Evolutionary conservation across 192 early-diverging fungal genomes (phyloP).

Genomic region (Rhizophlyctis rosea): DNA sequence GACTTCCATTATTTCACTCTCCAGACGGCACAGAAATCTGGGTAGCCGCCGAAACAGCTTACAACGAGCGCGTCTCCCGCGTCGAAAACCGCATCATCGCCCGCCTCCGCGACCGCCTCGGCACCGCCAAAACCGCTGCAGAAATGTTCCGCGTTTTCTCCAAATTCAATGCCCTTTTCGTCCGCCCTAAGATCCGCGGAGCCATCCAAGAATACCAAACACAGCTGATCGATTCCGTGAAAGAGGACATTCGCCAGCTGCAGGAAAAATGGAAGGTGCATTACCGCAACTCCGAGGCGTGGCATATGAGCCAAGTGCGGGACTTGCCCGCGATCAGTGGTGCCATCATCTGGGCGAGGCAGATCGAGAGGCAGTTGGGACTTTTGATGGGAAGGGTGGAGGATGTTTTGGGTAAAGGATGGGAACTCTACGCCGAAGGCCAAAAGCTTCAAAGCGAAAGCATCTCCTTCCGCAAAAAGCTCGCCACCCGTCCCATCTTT

Average conservation of each 20-base stretch:
- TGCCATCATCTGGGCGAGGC: conserved; percentile 92
- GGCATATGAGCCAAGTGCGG: conserved; percentile 84
- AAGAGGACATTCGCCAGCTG: conserved; percentile 93
- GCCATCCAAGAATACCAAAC: conserved; percentile 99
- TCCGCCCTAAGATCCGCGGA: conserved; percentile 98
- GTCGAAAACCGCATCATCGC: conserved; percentile 99
- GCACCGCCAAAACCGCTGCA: conserved; percentile 91
- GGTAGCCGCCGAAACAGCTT: conserved; percentile 83
- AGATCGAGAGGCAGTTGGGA: conserved; percentile 95
- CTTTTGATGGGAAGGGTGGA: conserved; percentile 97
- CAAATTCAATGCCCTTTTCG: conserved; percentile 99
- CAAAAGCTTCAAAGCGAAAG: conserved; percentile 87
- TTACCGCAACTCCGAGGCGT: conserved; percentile 86
- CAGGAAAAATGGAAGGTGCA: conserved; percentile 95
- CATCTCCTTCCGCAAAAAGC: conserved; percentile 85
- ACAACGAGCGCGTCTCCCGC: conserved; percentile 91
- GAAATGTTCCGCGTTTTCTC: conserved; percentile 99
- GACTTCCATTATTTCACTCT: conserved; percentile 14
- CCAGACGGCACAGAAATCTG: conserved; percentile 89
- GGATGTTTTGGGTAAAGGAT: conserved; percentile 93
- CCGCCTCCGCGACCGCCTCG: conserved; percentile 86
- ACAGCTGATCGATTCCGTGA: conserved; percentile 95
- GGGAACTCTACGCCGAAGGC: conserved; percentile 97
- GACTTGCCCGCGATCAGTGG: conserved; percentile 92
- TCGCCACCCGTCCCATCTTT: conserved; percentile 88